phyloP scores from a whole-genome alignment of 371 early-diverging fungal genomes.

The Rhizopus delemar region DNA sequence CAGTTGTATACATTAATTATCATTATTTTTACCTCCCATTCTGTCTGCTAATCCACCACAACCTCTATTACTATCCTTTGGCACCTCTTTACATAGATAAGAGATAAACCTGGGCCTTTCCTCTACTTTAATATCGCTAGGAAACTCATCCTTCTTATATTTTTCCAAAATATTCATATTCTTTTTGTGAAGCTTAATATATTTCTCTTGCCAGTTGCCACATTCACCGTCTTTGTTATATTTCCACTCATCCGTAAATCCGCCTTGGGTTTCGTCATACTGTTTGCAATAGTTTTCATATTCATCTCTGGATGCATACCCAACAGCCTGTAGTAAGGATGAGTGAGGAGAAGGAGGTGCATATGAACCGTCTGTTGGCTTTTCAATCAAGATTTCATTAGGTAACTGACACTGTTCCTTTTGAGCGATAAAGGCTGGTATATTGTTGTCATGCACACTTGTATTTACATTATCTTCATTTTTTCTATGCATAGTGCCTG shows the following conservation, averaged over 20 bases:
- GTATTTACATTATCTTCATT: background rate
- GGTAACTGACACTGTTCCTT: constrained; percentile 21
- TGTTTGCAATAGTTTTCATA: constrained; percentile 40
- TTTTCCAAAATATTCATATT: constrained; percentile 34
- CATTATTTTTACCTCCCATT: constrained; percentile 41
- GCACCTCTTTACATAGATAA: constrained; percentile 46
- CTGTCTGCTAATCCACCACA: constrained; percentile 57
- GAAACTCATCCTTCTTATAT: constrained; percentile 34
- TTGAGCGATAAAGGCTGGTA: background rate
- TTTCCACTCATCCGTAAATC: constrained; percentile 24
- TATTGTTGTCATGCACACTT: background rate
- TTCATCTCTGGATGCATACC: constrained; percentile 29
- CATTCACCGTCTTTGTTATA: constrained; percentile 39
- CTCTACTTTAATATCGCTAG: constrained; percentile 19
- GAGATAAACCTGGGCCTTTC: constrained; percentile 38
- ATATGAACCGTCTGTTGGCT: constrained; percentile 39
- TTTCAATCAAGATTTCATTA: constrained; percentile 22
- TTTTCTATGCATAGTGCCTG: background rate
- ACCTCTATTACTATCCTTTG: constrained; percentile 40
- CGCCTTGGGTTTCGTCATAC: constrained; percentile 24
- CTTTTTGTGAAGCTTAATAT: constrained; percentile 36
- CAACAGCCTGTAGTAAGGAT: constrained; percentile 32
- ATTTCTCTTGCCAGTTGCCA: constrained; percentile 48
- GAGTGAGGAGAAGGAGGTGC: constrained; percentile 47
- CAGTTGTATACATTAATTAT: background rate